These are phyloP conservation scores for Persicaria tinctoria DNA, from an alignment of 148 eudicot species.

Conservation along the genomic window DNA sequence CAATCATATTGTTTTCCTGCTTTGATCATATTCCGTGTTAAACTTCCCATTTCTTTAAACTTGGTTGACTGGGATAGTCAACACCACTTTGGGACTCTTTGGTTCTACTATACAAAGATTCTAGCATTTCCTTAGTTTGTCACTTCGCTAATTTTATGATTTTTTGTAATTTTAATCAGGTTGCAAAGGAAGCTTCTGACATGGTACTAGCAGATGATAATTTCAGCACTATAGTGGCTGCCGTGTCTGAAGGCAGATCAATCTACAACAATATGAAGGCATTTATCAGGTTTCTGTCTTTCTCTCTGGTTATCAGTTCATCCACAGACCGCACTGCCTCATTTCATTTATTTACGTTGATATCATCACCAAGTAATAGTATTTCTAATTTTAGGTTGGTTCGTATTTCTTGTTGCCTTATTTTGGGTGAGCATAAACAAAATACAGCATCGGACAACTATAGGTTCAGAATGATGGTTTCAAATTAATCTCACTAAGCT, in stretches of 20 bases:
- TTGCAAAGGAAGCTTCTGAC: constrained; percentile 56
- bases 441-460: background rate
- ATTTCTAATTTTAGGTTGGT: background rate
- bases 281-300: constrained; percentile 20
- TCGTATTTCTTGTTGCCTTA: background rate
- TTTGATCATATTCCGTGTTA: background rate
- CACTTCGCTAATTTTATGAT: background rate
- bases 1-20: background rate
- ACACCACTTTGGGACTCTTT: background rate
- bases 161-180: constrained; percentile 18
- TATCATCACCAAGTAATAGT: no score
- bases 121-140: background rate
- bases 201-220: constrained; percentile 59
- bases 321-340: no score
- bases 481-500: background rate
- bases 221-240: constrained; percentile 46
- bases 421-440: no score
- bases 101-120: background rate
- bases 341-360: background rate
- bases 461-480: background rate
- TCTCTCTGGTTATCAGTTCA: background rate
- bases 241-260: constrained; percentile 35
- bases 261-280: constrained; percentile 29
- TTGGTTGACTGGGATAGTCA: background rate
- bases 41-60: background rate